phyloP scores from a whole-genome alignment of 2,329 filamentous ascomycete genomes.

The Pseudocercospora macadamiae region DNA sequence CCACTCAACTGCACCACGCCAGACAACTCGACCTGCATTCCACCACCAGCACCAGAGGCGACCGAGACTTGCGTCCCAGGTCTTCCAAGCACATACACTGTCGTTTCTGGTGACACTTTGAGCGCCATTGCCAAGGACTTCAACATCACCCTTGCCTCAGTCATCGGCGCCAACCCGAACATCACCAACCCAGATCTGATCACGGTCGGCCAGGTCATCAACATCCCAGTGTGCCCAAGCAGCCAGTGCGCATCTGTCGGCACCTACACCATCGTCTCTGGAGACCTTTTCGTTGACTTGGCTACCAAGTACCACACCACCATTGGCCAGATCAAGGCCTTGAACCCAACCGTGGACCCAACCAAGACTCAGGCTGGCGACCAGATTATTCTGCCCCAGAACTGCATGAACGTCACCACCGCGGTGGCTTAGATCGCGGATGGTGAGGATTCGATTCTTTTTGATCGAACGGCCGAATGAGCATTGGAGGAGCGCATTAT shows the following conservation, averaged over 20 bases:
- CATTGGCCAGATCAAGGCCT: constrained; percentile 31
- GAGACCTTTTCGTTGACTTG: constrained; percentile 32
- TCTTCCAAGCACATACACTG: constrained; percentile 28
- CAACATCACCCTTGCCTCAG: constrained; percentile 31
- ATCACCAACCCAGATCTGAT: constrained; percentile 29
- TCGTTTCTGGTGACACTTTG: constrained; percentile 30
- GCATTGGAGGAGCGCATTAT: background rate
- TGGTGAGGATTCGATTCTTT: background rate
- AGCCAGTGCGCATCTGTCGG: constrained; percentile 26
- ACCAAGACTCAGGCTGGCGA: constrained; percentile 22
- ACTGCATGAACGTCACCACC: constrained; percentile 16
- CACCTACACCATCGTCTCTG: constrained; percentile 28
- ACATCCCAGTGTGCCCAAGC: constrained; percentile 31
- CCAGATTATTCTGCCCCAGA: constrained; percentile 18
- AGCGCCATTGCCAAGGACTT: constrained; percentile 27
- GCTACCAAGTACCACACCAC: constrained; percentile 24
- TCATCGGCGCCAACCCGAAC: constrained; percentile 30
- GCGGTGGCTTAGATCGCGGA: background rate
- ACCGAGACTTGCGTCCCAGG: constrained; percentile 31
- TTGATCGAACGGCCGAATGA: background rate
- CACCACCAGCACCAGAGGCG: constrained; percentile 5
- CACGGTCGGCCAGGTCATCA: constrained; percentile 28
- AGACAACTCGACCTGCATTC: constrained; percentile 32
- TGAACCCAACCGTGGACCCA: constrained; percentile 28
- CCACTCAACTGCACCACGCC: constrained; percentile 33